Percentiles rank a stretch among this genome's conserved stretches.
These are phyloP conservation scores for Pneumocystis oryctolagi DNA, from an alignment of 1,139 yeast genomes.

Conservation along the genomic window DNA sequence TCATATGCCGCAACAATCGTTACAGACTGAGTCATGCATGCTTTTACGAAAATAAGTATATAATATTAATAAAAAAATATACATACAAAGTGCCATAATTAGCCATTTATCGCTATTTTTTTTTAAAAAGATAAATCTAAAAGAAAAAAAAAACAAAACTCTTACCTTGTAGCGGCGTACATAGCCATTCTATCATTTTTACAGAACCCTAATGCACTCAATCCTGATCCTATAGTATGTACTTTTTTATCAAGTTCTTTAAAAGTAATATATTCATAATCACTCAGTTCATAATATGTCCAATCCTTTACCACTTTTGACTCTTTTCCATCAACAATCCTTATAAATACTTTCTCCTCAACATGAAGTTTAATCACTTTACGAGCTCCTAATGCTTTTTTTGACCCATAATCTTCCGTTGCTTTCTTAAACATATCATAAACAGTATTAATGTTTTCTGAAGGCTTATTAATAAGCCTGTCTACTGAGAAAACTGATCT, in stretches of 20 bases:
- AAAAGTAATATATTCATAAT: slow-evolving; percentile 53
- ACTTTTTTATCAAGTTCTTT: slow-evolving; percentile 39
- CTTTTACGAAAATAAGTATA: slow-evolving; percentile 21
- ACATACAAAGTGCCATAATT: slow-evolving; percentile 11
- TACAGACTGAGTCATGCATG: slow-evolving; percentile 58
- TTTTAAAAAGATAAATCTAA: neutral
- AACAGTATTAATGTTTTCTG: slow-evolving; percentile 36
- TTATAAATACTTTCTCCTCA: slow-evolving; percentile 62
- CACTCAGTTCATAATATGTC: slow-evolving; percentile 67
- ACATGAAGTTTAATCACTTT: slow-evolving; percentile 53
- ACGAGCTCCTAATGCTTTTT: slow-evolving; percentile 67
- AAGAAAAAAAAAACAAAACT: slow-evolving; percentile 17
- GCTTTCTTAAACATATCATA: slow-evolving; percentile 58
- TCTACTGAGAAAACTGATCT: slow-evolving; percentile 51
- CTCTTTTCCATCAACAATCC: slow-evolving; percentile 63
- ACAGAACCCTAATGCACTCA: slow-evolving; percentile 55
- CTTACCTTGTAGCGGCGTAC: slow-evolving; percentile 42
- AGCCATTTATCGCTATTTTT: slow-evolving; percentile 12
- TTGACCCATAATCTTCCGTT: slow-evolving; percentile 40
- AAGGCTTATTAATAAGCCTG: slow-evolving; percentile 29
- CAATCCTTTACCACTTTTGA: slow-evolving; percentile 66
- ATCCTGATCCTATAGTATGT: slow-evolving; percentile 55
- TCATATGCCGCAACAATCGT: slow-evolving; percentile 95
- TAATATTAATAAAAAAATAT: slow-evolving; percentile 3
- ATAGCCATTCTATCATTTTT: slow-evolving; percentile 60